Conservation (phyloP, 352 stramenopile species). For the Saprolegnia parasitica region DNA sequence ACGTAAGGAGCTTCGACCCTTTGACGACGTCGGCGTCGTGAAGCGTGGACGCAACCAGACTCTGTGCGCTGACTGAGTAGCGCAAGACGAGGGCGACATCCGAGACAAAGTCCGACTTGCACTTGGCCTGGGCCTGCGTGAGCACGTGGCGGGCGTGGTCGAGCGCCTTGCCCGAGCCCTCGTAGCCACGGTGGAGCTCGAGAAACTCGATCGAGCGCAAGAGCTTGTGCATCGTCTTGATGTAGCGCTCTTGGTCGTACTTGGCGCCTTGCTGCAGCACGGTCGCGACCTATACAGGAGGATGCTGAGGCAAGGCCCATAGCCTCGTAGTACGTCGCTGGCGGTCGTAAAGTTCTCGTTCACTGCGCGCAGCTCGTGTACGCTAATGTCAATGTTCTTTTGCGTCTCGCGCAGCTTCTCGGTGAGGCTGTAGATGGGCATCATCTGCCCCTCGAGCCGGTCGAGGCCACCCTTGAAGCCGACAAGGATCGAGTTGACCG, state of each 20-base stretch:
- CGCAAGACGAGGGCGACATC: slow-evolving; percentile 56
- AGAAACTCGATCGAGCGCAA: slow-evolving; percentile 65
- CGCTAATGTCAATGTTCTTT: slow-evolving; percentile 79
- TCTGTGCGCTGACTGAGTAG: slow-evolving; percentile 26
- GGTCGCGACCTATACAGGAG: slow-evolving; percentile 43
- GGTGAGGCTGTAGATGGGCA: slow-evolving; percentile 80
- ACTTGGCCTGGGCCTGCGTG: slow-evolving; percentile 53
- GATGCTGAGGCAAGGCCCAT: too few species aligned
- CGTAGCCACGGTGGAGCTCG: slow-evolving; percentile 61
- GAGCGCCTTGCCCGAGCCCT: slow-evolving; percentile 65
- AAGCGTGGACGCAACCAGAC: slow-evolving; percentile 41
- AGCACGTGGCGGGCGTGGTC: slow-evolving; percentile 64
- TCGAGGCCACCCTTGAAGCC: slow-evolving; percentile 37
- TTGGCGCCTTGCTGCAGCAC: slow-evolving; percentile 62
- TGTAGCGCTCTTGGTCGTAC: slow-evolving; percentile 66
- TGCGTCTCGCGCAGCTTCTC: slow-evolving; percentile 73
- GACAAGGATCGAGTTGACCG: slow-evolving; percentile 58
- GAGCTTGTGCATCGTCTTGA: slow-evolving; percentile 58
- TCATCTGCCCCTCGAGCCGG: slow-evolving; percentile 58
- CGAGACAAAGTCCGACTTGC: slow-evolving; percentile 63
- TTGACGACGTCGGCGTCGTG: slow-evolving; percentile 52
- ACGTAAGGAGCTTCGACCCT: slow-evolving; percentile 54
- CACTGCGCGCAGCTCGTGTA: slow-evolving; percentile 60
- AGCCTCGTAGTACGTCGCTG: slow-evolving; percentile 43
- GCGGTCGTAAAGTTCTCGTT: slow-evolving; percentile 71